These are phyloP conservation scores for Trametes punicea DNA, from an alignment of 768 basidiomycete species.

Conservation along the genomic window DNA sequence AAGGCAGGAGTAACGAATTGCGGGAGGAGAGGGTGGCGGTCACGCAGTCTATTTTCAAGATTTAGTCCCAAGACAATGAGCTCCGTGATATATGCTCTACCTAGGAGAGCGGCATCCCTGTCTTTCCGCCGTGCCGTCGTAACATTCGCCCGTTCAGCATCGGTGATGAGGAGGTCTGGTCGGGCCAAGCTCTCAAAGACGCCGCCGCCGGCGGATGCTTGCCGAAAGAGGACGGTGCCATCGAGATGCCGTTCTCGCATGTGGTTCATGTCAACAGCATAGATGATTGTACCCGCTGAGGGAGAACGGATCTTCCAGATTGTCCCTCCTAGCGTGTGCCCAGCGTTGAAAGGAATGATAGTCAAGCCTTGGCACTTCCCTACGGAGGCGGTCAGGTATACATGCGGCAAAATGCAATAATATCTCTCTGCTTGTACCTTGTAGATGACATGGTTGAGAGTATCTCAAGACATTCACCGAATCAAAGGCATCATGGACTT, in stretches of 20 bases:
- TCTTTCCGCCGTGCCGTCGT: conserved; percentile 86
- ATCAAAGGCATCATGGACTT: conserved; percentile 93
- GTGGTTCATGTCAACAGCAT: conserved; percentile 95
- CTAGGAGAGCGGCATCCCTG: conserved; percentile 83
- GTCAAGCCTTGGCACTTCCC: conserved; percentile 91
- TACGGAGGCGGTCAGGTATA: conserved; percentile 10
- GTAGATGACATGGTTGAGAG: conserved; percentile 92
- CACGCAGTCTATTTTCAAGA: conserved; percentile 64
- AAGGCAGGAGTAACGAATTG: conserved; percentile 85
- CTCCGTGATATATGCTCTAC: conserved; percentile 35
- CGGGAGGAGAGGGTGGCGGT: conserved; percentile 79
- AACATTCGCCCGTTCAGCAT: conserved; percentile 81
- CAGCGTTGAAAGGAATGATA: conserved; percentile 92
- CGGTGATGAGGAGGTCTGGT: conserved; percentile 92
- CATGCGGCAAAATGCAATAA: not conserved
- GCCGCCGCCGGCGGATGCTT: conserved; percentile 68
- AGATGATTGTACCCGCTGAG: conserved; percentile 91
- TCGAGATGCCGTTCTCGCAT: conserved; percentile 95
- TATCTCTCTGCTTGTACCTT: conserved; percentile 51
- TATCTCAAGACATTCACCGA: conserved; percentile 89
- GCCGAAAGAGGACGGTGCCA: conserved; percentile 81
- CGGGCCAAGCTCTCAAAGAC: conserved; percentile 84
- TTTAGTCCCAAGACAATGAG: not conserved
- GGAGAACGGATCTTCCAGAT: conserved; percentile 99
- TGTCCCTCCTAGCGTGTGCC: conserved; percentile 93